These are phyloP conservation scores for Chloropicon primus DNA, from an alignment of 139 green algal species.

Conservation along the genomic window DNA sequence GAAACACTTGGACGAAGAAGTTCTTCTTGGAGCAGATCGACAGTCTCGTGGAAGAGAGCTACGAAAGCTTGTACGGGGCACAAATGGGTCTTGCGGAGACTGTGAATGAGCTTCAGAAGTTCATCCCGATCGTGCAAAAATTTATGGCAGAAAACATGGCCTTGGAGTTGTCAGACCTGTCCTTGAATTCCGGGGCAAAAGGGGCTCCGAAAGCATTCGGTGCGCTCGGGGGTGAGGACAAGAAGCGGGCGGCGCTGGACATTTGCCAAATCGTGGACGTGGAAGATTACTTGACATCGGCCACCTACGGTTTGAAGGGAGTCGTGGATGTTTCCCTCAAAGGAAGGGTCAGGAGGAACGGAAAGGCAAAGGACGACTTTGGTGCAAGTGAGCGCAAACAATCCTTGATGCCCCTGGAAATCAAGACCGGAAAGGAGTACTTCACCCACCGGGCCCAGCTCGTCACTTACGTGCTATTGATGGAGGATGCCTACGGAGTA, in stretches of 20 bases:
- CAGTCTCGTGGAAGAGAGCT: background rate
- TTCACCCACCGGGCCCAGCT: slow-evolving; percentile 54
- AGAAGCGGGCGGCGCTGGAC: background rate
- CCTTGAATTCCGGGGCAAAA: background rate
- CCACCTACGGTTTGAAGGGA: background rate
- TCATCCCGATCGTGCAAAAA: background rate
- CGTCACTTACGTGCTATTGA: slow-evolving; percentile 28
- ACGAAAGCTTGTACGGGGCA: background rate
- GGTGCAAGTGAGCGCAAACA: background rate
- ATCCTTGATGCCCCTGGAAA: slow-evolving; percentile 69
- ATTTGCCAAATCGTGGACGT: background rate
- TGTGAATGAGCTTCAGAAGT: background rate
- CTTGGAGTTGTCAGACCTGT: background rate
- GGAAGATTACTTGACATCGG: background rate
- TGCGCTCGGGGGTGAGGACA: background rate
- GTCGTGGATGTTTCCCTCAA: background rate
- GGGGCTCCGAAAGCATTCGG: background rate
- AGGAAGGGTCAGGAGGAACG: background rate
- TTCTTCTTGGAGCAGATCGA: background rate
- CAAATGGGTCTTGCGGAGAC: background rate
- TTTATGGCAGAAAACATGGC: background rate
- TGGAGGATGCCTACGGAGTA: slow-evolving; percentile 17
- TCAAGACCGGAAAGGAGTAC: slow-evolving; percentile 75
- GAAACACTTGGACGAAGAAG: background rate
- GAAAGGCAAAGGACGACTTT: background rate